A percentile compares a stretch with the other conserved stretches of the same genome.
These are phyloP conservation scores for Immersiella caudata DNA, from an alignment of 495 filamentous ascomycete genomes.

Conservation along the genomic window DNA sequence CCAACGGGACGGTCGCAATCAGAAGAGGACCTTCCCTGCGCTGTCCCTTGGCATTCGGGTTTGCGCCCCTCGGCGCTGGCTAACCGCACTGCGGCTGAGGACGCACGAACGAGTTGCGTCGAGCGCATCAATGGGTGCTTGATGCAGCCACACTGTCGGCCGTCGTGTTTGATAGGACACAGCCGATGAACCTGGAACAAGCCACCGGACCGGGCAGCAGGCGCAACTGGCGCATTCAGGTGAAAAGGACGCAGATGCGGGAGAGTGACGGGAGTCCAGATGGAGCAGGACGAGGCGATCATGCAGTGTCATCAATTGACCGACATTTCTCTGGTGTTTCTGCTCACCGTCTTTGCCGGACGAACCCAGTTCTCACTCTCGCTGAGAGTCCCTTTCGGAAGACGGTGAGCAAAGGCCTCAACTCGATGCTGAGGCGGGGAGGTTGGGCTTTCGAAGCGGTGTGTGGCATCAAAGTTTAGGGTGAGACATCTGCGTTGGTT, in stretches of 20 bases:
- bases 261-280: background rate
- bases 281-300: background rate
- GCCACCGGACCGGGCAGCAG: background rate
- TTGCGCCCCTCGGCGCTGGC: slow-evolving; percentile 7
- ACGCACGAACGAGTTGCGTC: background rate
- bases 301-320: background rate
- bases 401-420: background rate
- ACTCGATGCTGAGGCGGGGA: background rate
- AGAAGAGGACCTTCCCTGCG: background rate
- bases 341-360: background rate
- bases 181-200: slow-evolving; percentile 5
- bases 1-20: background rate
- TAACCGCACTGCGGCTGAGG: slow-evolving; percentile 4
- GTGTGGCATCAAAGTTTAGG: background rate
- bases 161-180: background rate
- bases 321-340: background rate
- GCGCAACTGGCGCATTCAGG: background rate
- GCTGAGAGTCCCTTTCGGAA: background rate
- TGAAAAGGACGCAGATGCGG: background rate
- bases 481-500: background rate
- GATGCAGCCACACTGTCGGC: background rate
- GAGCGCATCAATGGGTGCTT: background rate
- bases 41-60: slow-evolving; percentile 8
- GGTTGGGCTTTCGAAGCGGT: background rate
- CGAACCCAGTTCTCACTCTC: background rate